These are phyloP conservation scores for Inga oerstediana DNA, from an alignment of 306 rosid genomes.

Conservation along the genomic window DNA sequence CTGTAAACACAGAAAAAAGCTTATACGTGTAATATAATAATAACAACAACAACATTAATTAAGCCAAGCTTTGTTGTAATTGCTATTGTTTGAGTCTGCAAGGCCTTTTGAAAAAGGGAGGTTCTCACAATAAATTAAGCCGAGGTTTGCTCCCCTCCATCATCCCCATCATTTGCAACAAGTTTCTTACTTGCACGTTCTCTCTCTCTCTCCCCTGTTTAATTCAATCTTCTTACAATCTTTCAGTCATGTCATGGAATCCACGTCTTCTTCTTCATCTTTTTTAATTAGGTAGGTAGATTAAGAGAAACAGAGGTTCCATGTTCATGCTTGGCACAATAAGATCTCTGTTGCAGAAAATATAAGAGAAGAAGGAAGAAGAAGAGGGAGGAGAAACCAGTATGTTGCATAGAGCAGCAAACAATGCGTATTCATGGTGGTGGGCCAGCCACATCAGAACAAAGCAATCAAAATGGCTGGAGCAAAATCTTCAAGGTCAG, in stretches of 20 bases:
- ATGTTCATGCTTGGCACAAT: slow-evolving; percentile 27
- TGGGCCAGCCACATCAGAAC: slow-evolving; percentile 97
- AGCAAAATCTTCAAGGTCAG: slow-evolving; percentile 83
- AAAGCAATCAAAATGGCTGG: slow-evolving; percentile 97
- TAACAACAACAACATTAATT: background rate
- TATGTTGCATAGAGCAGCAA: slow-evolving; percentile 97
- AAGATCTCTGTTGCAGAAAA: slow-evolving; percentile 13
- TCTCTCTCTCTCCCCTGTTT: slow-evolving; percentile 24
- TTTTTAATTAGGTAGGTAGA: background rate
- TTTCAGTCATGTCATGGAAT: slow-evolving; percentile 25
- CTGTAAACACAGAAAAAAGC: background rate
- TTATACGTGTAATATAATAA: background rate
- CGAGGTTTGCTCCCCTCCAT: slow-evolving; percentile 79
- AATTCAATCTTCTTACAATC: background rate
- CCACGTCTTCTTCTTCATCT: slow-evolving; percentile 45
- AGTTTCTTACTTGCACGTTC: slow-evolving; percentile 40
- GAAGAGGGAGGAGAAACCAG: slow-evolving; percentile 19
- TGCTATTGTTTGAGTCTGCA: background rate
- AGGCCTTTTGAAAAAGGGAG: slow-evolving; percentile 19
- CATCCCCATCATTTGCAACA: slow-evolving; percentile 48
- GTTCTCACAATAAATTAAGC: slow-evolving; percentile 45
- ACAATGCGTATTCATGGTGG: slow-evolving; percentile 98
- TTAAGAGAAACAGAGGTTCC: slow-evolving; percentile 27
- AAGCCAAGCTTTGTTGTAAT: background rate
- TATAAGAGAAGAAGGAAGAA: slow-evolving; percentile 23